Evolutionary conservation across 768 basidiomycete genomes (phyloP).

Genomic region (Trametes meyenii): DNA sequence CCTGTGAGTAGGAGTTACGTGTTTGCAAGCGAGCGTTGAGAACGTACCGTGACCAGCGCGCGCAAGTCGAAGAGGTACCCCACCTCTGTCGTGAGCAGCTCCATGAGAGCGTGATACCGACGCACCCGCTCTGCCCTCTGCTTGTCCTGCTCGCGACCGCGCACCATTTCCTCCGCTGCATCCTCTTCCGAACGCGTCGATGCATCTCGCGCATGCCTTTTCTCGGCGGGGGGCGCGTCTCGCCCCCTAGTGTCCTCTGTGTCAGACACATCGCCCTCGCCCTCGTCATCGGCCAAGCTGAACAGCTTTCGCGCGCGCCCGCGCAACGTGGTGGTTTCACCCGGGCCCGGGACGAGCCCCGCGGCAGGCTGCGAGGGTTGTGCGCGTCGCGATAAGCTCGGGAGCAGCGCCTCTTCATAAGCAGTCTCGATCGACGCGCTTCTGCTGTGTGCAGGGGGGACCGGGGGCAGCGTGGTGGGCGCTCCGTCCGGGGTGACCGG

Average conservation of each 20-base stretch:
- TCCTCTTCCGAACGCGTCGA: conserved; percentile 1
- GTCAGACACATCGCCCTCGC: conserved; percentile 17
- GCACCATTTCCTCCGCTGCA: conserved; percentile 6
- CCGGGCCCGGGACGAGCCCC: neutral
- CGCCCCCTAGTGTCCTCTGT: conserved; percentile 7
- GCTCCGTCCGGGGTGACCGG: conserved; percentile 8
- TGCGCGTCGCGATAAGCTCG: conserved; percentile 22
- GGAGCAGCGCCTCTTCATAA: conserved; percentile 14
- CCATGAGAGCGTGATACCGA: conserved; percentile 74
- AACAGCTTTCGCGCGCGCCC: conserved; percentile 24
- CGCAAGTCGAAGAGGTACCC: conserved; percentile 81
- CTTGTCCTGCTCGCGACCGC: conserved; percentile 9
- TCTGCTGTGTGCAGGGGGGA: neutral
- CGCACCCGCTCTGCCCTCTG: conserved; percentile 24
- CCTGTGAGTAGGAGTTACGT: neutral
- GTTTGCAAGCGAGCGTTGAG: neutral
- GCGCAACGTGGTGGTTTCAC: conserved; percentile 7
- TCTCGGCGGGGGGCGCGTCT: neutral
- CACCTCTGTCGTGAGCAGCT: conserved; percentile 83
- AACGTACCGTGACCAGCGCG: conserved; percentile 71
- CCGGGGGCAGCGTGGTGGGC: conserved; percentile 14
- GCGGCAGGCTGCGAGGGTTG: neutral
- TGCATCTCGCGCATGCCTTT: neutral
- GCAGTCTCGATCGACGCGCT: conserved; percentile 11
- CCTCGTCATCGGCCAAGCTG: conserved; percentile 22